These are phyloP conservation scores for Podaxis rugospora DNA, from an alignment of 768 basidiomycete genomes.

Conservation along the genomic window DNA sequence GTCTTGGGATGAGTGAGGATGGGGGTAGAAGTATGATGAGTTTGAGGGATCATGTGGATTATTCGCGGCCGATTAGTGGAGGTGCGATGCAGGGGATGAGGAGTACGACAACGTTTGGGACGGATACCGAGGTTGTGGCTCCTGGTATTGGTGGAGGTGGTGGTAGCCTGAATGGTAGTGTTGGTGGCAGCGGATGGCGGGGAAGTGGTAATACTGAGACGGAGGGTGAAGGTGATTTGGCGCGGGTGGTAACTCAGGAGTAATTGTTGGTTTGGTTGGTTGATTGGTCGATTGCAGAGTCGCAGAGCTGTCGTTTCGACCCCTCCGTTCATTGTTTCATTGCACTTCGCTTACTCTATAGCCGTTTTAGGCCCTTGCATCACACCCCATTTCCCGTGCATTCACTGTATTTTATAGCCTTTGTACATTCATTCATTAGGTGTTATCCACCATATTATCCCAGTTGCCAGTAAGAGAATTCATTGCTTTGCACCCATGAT, in stretches of 20 bases:
- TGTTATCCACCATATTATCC: no score
- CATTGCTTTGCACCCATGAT: no score
- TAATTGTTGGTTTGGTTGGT: not conserved
- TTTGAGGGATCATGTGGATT: constrained; percentile 36
- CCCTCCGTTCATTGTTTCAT: not conserved
- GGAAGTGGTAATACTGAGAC: not conserved
- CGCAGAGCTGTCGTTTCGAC: not conserved
- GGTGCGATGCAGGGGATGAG: constrained; percentile 22
- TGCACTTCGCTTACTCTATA: not conserved
- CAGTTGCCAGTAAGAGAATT: no score
- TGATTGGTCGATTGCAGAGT: not conserved
- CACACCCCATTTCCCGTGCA: not conserved
- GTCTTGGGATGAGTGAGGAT: constrained; percentile 16
- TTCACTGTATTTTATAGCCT: no score
- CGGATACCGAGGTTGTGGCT: constrained; percentile 1
- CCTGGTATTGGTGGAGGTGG: not conserved
- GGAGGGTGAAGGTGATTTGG: not conserved
- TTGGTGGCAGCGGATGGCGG: not conserved
- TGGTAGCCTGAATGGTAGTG: not conserved
- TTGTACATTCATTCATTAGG: no score
- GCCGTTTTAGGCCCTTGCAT: not conserved
- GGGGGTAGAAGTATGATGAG: constrained; percentile 26
- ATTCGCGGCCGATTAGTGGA: constrained; percentile 32
- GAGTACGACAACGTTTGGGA: constrained; percentile 28
- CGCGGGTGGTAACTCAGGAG: not conserved